Base-by-base conservation (phyloP, 441 rosid species). In the Pelargonium exstipulatum region DNA sequence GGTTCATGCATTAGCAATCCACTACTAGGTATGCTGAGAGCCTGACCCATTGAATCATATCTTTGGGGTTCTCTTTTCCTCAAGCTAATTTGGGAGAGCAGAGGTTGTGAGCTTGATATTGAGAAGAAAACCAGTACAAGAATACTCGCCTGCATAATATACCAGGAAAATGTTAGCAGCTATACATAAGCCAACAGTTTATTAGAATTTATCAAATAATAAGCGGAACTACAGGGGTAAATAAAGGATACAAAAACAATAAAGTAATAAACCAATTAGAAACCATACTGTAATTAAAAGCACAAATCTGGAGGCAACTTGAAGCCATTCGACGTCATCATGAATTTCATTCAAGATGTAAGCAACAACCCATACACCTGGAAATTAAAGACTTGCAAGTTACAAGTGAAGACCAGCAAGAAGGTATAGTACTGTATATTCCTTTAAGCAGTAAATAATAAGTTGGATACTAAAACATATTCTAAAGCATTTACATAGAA, bases 1-100 rank as follows among this genome's bases (percentile, higher is more conserved):
- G 82, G 79, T 69, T 90, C 94, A 74, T 81, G 90, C 69, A 78
- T 68, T 8, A 93, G 72, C 26, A 89, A 75, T 73, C 97, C 97
- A 9, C 96, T 93, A 66, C 90, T 96, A 0, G 87, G 94, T 76
- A 93, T 90, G 68, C 98, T 92, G 46, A 93, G 80, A 78, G 98
- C 97, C 79, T 83, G 82, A 49, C 94, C 90, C 98, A 93, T 90
- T 61, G 94, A 82, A 71, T 79, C 85, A 71, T 83, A 89, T 71
- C 78, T 83, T 70, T 64, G 67, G 64, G 84, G 84, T 67, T 87
- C 91, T 72, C 87, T 85, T 84, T 73, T 88, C 74, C 88, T 87
- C 75, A 93, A 71, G 80, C 98, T 89, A 79, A 93, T 86, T 86
- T 89, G 97, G 1, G 97, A 85, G 65, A 89, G 86, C 68, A 90